phyloP scores from a whole-genome alignment of 768 basidiomycete species.

The Amanita rubescens region DNA sequence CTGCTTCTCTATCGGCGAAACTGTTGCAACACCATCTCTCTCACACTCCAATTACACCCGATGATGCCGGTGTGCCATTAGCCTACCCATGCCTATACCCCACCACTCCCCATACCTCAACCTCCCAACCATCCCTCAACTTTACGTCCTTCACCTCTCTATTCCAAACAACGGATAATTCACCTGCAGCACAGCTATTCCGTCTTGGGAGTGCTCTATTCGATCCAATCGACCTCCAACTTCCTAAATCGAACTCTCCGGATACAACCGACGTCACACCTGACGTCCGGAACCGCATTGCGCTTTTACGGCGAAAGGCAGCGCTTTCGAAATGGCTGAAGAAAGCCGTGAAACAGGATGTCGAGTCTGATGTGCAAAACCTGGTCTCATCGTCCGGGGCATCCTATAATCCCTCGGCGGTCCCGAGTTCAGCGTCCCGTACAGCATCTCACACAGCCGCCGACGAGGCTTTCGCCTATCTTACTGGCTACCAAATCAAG shows the following conservation, averaged over 20 bases:
- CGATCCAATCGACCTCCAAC: constrained; percentile 66
- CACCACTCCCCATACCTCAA: constrained; percentile 18
- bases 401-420: neutral
- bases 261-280: constrained; percentile 35
- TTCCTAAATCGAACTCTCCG: constrained; percentile 21
- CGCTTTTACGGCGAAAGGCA: constrained; percentile 62
- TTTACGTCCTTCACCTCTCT: constrained; percentile 74
- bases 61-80: constrained; percentile 64
- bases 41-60: constrained; percentile 61
- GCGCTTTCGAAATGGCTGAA: constrained; percentile 84
- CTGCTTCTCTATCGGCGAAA: constrained; percentile 38
- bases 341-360: constrained; percentile 54
- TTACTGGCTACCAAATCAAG: constrained; percentile 86
- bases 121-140: constrained; percentile 39
- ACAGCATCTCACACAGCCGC: constrained; percentile 30
- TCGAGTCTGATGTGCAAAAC: constrained; percentile 60
- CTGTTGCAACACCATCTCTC: constrained; percentile 73
- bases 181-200: constrained; percentile 75
- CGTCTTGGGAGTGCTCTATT: constrained; percentile 87
- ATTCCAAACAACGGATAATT: constrained; percentile 63
- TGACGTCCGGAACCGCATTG: constrained; percentile 56
- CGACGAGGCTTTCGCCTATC: constrained; percentile 62
- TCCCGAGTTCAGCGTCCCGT: constrained; percentile 5
- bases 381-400: constrained; percentile 7
- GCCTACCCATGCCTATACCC: constrained; percentile 49